Conservation (phyloP, 805 yeast genomes). For the Candida jianshihensis region DNA sequence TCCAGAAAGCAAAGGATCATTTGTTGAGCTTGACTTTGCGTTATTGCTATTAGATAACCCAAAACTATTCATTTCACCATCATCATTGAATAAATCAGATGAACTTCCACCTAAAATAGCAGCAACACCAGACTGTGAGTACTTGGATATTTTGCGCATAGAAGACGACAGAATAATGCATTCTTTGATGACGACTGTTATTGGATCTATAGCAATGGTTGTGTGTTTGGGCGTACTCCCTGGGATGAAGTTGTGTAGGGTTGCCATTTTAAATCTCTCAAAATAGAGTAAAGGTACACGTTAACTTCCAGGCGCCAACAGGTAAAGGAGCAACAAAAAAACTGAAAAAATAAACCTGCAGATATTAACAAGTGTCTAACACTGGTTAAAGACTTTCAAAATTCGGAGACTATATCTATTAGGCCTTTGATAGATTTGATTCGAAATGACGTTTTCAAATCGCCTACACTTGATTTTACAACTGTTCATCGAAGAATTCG, state of each 20-base stretch:
- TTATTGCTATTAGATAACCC: conserved; percentile 12
- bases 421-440: no score
- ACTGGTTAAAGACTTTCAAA: no score
- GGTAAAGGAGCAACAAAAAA: background rate
- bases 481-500: no score
- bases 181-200: conserved; percentile 80
- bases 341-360: no score
- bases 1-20: conserved; percentile 65
- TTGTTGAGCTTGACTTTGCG: conserved; percentile 22
- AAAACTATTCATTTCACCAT: conserved; percentile 29
- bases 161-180: conserved; percentile 81
- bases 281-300: background rate
- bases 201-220: conserved; percentile 54
- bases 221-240: conserved; percentile 1
- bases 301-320: background rate
- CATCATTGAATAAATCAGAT: conserved; percentile 41
- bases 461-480: no score
- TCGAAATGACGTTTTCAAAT: no score
- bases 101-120: conserved; percentile 68
- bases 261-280: background rate
- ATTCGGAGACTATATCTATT: no score
- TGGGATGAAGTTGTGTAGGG: background rate
- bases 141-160: conserved; percentile 80
- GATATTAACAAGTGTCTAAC: no score
- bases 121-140: conserved; percentile 75